phyloP scores from a whole-genome alignment of 2,329 filamentous ascomycete genomes.

The Colletotrichum sp. region DNA sequence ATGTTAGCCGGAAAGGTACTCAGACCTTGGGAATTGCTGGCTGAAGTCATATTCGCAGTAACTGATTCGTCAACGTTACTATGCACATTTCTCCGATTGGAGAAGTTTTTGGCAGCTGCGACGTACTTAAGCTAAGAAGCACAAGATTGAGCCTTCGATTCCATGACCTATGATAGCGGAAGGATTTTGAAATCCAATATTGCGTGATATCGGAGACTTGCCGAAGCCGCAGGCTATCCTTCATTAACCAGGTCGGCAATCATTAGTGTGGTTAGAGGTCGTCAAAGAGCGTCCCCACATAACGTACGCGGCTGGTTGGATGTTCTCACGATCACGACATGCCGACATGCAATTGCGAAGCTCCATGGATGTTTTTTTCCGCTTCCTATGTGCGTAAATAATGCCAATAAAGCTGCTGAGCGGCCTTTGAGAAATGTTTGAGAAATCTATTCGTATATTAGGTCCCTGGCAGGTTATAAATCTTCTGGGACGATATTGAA shows the following conservation, averaged over 20 bases:
- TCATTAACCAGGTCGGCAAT: not conserved
- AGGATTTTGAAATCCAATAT: not conserved
- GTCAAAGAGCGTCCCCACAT: not conserved
- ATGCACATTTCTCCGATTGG: not conserved
- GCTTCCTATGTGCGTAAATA: not conserved
- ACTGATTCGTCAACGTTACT: not conserved
- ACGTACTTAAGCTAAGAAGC: not conserved
- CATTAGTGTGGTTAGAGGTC: not conserved
- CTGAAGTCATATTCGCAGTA: not conserved
- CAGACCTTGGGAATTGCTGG: no score
- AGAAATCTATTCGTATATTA: not conserved
- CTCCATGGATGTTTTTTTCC: not conserved
- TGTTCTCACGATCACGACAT: not conserved
- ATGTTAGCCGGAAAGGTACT: not conserved
- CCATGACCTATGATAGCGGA: not conserved
- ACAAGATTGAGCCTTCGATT: not conserved
- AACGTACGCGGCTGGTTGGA: not conserved
- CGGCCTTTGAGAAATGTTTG: not conserved
- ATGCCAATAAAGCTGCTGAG: not conserved
- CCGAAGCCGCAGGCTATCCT: not conserved
- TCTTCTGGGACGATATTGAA: fast-evolving
- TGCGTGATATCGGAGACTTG: not conserved
- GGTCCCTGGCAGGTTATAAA: not conserved
- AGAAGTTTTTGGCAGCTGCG: not conserved
- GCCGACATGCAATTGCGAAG: constrained; percentile 1